Conservation (phyloP, 768 basidiomycete genomes). For the Roridomyces roridus region DNA sequence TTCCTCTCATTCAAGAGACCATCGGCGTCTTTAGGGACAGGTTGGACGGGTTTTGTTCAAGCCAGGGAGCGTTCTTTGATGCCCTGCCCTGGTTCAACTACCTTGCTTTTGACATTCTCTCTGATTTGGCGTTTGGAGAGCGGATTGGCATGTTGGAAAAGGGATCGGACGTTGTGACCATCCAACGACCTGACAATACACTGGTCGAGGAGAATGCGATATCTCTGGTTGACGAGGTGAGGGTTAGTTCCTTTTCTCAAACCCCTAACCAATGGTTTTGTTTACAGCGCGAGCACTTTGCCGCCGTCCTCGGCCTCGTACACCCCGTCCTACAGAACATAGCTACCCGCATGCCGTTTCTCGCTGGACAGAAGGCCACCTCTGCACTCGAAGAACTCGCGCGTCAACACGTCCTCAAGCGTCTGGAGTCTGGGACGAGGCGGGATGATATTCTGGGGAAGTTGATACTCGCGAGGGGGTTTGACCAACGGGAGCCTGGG, state of each 20-base stretch:
- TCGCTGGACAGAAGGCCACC: conserved; percentile 29
- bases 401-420: conserved; percentile 30
- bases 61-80: conserved; percentile 27
- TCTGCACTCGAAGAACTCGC: conserved; percentile 29
- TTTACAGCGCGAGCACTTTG: conserved; percentile 38
- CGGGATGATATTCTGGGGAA: conserved; percentile 36
- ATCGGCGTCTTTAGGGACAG: conserved; percentile 24
- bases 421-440: conserved; percentile 22
- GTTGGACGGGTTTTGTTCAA: conserved; percentile 29
- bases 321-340: conserved; percentile 28
- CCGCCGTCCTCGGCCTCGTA: conserved; percentile 34
- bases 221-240: conserved; percentile 34
- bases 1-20: conserved; percentile 25
- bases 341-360: conserved; percentile 30
- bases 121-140: conserved; percentile 41
- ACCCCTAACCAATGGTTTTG: no score
- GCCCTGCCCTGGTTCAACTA: conserved; percentile 39
- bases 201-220: conserved; percentile 30
- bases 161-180: conserved; percentile 33
- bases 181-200: conserved; percentile 25
- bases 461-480: conserved; percentile 28
- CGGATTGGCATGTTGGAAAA: conserved; percentile 38
- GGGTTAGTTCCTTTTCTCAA: neutral
- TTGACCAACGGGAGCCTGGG: conserved; percentile 18
- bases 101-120: conserved; percentile 39